Evolutionary conservation across 345 rosid species (phyloP).

Genomic region (Salix arbutifolia): DNA sequence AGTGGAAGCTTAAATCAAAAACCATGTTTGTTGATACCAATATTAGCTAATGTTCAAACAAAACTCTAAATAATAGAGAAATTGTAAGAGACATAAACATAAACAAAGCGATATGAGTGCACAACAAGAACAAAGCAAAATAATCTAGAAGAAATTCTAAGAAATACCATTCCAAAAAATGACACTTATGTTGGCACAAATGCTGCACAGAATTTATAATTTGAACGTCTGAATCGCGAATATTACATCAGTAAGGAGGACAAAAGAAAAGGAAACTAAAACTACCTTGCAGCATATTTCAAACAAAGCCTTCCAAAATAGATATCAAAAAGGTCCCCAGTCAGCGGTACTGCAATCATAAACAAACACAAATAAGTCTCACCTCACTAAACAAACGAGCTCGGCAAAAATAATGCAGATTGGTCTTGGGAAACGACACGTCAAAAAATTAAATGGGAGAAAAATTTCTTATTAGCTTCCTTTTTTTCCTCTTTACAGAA

Average conservation of each 20-base stretch:
- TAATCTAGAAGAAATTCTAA: background rate
- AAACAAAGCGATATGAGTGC: background rate
- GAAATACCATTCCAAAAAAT: background rate
- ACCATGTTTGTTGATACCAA: background rate
- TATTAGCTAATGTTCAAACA: background rate
- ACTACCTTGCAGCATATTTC: background rate
- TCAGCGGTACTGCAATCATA: slow-evolving; percentile 15
- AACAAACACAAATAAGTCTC: background rate
- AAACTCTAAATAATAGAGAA: background rate
- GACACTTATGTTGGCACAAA: background rate
- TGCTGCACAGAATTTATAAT: background rate
- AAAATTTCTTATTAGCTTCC: background rate
- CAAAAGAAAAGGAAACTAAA: background rate
- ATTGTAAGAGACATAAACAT: background rate
- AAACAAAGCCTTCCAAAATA: background rate
- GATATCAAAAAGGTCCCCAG: background rate
- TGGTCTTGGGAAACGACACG: background rate
- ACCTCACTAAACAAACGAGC: background rate
- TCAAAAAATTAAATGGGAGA: background rate
- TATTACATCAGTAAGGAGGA: background rate
- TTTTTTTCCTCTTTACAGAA: background rate
- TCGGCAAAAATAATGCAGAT: background rate
- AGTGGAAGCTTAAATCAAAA: background rate
- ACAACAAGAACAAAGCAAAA: background rate
- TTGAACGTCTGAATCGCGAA: background rate